Evolutionary conservation across 805 yeast species (phyloP), one percentile per base, ranked within the genome.

Genomic region (Cyberlindnera misumaiensis): DNA sequence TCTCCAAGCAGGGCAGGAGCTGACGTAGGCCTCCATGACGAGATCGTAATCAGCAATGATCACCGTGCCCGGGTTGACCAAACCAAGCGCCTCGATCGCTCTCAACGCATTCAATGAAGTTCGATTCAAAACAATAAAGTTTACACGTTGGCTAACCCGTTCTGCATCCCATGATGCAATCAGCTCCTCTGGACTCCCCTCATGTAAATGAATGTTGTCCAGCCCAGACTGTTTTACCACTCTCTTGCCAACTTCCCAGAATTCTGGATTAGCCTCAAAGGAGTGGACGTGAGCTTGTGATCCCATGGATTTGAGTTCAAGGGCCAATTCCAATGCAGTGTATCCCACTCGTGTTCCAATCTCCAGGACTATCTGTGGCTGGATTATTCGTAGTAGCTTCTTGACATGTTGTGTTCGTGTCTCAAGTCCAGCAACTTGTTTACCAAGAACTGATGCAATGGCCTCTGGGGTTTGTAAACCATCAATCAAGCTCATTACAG

Each of bases 111-210:
- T 15, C 12, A 56, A 56, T 38, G 64, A 63, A 48, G 56, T 50
- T 43, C 69, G 74, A 47, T 70, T 70, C 34, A 70, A 55, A 37
- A 70, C 62, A 4, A 64, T 48, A 29, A 68, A 48, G 38, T 67
- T 72, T 2, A 63, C 45, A 14, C 33, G 29, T 11, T 45, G 49
- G 3, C 51, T 15, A 10, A 34, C n/a, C 30, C 60, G n/a, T 43
- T 27, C 31, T 12, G 30, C 28, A 1, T 36, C 9, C 14, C 50
- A 32, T 5, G 25, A 14, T 13, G 44, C 44, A 5, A 49, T 30
- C 11, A 34, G 30, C 8, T 43, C 46, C 1, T 45, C 39, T 0
- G 49, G 49, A 27, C 36, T 46, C 1, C 53, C 53, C 3, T 30
- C 17, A 13, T 46, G 46, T 26, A 41, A 41, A 1, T 40, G 41